phyloP scores from a whole-genome alignment of 768 basidiomycete species.

The Lyophyllum semitale region DNA sequence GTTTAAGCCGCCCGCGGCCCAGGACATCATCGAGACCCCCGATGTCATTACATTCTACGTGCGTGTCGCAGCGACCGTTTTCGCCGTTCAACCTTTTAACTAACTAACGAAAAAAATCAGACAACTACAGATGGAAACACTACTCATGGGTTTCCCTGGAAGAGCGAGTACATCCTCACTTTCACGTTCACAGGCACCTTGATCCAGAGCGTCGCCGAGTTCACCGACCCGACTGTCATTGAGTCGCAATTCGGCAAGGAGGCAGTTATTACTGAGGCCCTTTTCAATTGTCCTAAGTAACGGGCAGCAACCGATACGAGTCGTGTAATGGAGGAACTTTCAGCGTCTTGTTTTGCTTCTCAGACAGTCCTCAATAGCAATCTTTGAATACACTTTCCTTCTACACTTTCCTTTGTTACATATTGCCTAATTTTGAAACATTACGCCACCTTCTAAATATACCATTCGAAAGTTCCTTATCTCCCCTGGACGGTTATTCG shows the following conservation, averaged over 20 bases:
- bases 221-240: constrained; percentile 15
- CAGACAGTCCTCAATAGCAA: neutral
- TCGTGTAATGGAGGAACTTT: no score
- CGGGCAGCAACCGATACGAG: neutral
- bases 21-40: constrained; percentile 10
- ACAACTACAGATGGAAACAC: constrained; percentile 15
- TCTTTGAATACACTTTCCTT: no score
- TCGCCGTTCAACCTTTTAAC: neutral
- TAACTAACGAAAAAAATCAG: neutral
- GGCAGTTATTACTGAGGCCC: constrained; percentile 6
- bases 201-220: constrained; percentile 15
- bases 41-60: constrained; percentile 15
- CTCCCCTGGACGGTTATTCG: no score
- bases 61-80: neutral
- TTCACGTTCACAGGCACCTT: constrained; percentile 13
- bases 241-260: constrained; percentile 4
- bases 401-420: no score
- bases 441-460: no score
- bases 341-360: neutral
- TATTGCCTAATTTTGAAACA: no score
- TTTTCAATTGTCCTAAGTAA: constrained; percentile 2
- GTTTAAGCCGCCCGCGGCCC: constrained; percentile 10
- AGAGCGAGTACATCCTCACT: constrained; percentile 19
- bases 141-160: constrained; percentile 13
- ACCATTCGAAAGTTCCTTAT: no score